Percentiles rank a stretch among this genome's conserved stretches.
Conservation (phyloP, 768 basidiomycete species). For the Tubosaeta sp. region DNA sequence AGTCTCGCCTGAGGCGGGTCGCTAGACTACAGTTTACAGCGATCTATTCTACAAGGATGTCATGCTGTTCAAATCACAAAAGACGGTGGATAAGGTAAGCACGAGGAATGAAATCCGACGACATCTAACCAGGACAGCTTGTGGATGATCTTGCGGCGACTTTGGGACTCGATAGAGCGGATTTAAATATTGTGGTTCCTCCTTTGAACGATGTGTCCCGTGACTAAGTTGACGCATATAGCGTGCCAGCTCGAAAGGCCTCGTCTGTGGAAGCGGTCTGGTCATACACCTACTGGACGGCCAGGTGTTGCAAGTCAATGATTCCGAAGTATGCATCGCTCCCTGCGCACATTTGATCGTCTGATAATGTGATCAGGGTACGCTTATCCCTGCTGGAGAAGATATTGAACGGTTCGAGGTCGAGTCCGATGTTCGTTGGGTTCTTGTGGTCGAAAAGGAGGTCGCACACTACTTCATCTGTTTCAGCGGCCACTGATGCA, state of each 20-base stretch:
- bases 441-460: conserved; percentile 93
- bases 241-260: conserved; percentile 88
- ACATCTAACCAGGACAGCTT: conserved; percentile 45
- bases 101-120: not conserved
- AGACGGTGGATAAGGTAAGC: conserved; percentile 70
- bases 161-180: conserved; percentile 63
- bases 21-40: conserved; percentile 35
- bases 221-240: conserved; percentile 29
- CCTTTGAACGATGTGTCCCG: not conserved
- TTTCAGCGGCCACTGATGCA: not conserved
- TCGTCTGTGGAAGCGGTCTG: conserved; percentile 69
- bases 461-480: conserved; percentile 34
- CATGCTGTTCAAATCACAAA: conserved; percentile 68
- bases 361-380: conserved; percentile 43
- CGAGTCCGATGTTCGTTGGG: conserved; percentile 58
- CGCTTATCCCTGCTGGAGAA: conserved; percentile 74
- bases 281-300: conserved; percentile 54
- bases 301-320: conserved; percentile 44
- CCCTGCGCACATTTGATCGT: not conserved
- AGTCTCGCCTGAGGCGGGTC: conserved; percentile 6
- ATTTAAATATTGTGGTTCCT: conserved; percentile 67
- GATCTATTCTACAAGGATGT: conserved; percentile 91
- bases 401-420: conserved; percentile 62
- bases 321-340: conserved; percentile 49
- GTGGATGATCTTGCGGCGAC: conserved; percentile 90